Percentiles rank a stretch among this genome's conserved stretches.
Conservation (phyloP, 192 early-diverging fungal species). For the Backusella psychrophila region DNA sequence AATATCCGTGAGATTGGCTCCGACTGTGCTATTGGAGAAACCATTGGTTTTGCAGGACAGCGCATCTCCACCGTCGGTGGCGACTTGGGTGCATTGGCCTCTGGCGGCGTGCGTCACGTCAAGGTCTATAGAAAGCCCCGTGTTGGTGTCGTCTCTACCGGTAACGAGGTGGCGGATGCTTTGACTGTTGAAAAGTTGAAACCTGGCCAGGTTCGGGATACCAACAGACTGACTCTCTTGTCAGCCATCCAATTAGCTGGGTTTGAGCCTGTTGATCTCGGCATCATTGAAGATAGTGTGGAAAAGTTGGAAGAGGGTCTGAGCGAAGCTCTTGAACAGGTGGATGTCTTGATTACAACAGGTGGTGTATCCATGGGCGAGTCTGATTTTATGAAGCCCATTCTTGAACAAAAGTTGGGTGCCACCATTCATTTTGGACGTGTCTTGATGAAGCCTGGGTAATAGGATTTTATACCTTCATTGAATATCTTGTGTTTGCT, state of each 20-base stretch:
- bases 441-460: conserved; percentile 89
- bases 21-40: conserved; percentile 63
- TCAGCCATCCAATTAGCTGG: conserved; percentile 59
- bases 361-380: conserved; percentile 99
- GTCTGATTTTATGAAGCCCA: conserved; percentile 86
- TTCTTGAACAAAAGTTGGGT: conserved; percentile 73
- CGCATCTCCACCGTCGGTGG: conserved; percentile 68
- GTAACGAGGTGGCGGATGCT: conserved; percentile 79
- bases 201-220: conserved; percentile 76
- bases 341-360: conserved; percentile 85
- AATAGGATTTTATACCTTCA: background rate
- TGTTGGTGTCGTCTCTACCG: conserved; percentile 85
- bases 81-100: conserved; percentile 81
- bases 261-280: conserved; percentile 70
- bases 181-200: conserved; percentile 35
- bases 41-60: conserved; percentile 55
- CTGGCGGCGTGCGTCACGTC: conserved; percentile 68
- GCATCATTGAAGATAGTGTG: conserved; percentile 68
- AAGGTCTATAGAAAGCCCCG: conserved; percentile 58
- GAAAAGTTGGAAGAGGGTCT: conserved; percentile 55
- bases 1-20: conserved; percentile 82
- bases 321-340: conserved; percentile 42
- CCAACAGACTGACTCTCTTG: conserved; percentile 79
- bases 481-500: background rate
- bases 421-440: conserved; percentile 89